Conservation (phyloP, 495 filamentous ascomycete genomes). For the Aspergillus saccharolyticus region DNA sequence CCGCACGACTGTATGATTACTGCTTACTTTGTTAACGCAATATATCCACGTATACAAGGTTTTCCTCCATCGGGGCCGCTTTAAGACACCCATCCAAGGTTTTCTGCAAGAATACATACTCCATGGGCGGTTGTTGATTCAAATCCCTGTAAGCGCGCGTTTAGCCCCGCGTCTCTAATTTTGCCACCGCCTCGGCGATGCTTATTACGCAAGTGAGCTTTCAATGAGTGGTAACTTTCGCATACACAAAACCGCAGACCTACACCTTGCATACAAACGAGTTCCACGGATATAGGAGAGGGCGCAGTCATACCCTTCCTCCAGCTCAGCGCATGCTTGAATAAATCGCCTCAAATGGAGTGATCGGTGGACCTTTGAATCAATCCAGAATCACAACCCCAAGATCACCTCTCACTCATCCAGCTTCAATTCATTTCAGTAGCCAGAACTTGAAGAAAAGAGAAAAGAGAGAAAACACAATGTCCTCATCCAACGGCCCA, state of each 20-base stretch:
- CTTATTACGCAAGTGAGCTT: not conserved
- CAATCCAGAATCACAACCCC: no score
- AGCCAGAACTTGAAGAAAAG: not conserved
- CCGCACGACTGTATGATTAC: constrained; percentile 40
- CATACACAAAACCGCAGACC: no score
- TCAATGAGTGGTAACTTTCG: not conserved
- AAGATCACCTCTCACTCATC: not conserved
- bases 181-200: constrained; percentile 14
- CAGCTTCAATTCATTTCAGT: constrained; percentile 2
- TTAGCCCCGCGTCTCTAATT: constrained; percentile 2
- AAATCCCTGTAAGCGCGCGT: constrained; percentile 14
- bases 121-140: not conserved
- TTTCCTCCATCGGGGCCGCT: not conserved
- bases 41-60: constrained; percentile 4
- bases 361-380: no score
- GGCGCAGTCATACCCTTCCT: no score
- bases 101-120: no score
- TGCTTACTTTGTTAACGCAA: constrained; percentile 10
- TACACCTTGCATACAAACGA: no score
- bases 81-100: no score
- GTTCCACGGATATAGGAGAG: no score
- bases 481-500: constrained; percentile 13
- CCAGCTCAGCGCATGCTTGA: no score
- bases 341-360: no score
- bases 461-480: not conserved